Conservation (phyloP, 1,284 basidiomycete species). For the Ceratobasidium sp. region DNA sequence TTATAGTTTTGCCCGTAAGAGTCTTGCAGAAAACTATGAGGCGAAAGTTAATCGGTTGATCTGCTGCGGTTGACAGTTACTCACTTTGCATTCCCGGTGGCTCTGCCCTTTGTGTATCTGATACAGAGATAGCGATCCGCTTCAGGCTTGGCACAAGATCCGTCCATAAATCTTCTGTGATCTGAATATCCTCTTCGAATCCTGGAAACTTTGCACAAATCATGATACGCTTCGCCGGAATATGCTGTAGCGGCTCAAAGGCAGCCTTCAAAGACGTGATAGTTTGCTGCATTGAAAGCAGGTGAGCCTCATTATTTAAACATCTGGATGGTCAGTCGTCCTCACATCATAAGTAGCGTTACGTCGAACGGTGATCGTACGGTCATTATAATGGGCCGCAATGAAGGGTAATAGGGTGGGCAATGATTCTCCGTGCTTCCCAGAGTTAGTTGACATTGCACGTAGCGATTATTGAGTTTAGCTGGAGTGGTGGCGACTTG, state of each 20-base stretch:
- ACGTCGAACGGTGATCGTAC: conserved; percentile 16
- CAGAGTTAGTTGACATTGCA: background rate
- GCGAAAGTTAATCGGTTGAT: no score
- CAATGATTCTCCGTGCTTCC: background rate
- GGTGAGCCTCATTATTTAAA: background rate
- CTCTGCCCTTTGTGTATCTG: background rate
- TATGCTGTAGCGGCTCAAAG: background rate
- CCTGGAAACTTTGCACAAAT: background rate
- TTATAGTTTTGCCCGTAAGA: no score
- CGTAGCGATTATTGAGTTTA: background rate
- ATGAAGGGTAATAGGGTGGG: background rate
- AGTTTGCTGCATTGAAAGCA: background rate
- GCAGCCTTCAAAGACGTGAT: background rate
- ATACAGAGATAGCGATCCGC: background rate
- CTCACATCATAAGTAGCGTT: conserved; percentile 4
- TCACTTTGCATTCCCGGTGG: background rate
- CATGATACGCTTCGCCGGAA: background rate
- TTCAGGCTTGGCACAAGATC: background rate
- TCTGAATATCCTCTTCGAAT: background rate
- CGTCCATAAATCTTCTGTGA: conserved; percentile 5
- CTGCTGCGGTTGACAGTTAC: no score
- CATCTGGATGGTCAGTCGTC: background rate
- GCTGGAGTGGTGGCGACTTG: no score
- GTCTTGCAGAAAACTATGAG: no score
- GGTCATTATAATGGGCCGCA: background rate